A percentile compares a stretch with the other conserved stretches of the same genome.
Evolutionary conservation across 2,329 filamentous ascomycete genomes (phyloP).

Genomic region (Talaromyces sp.): DNA sequence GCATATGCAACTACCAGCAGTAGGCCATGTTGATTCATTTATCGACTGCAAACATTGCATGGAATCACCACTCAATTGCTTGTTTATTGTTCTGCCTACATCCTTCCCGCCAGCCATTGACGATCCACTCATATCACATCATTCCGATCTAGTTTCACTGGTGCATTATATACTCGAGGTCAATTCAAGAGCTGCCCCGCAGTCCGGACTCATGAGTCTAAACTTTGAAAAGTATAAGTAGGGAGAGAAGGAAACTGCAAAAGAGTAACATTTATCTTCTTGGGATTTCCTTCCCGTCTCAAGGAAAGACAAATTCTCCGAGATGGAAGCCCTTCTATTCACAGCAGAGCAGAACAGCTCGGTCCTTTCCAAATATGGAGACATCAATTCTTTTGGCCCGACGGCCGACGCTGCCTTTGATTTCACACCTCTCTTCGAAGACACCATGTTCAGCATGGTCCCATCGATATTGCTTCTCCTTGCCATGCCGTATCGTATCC

Average conservation of each 20-base stretch:
- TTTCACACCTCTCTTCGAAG: constrained; percentile 19
- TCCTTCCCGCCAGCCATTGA: not conserved
- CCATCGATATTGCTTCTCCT: constrained; percentile 15
- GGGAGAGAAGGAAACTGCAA: not conserved
- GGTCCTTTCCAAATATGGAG: not conserved
- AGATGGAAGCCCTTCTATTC: not conserved
- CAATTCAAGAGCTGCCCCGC: not conserved
- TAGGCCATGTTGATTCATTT: not conserved
- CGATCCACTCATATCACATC: not conserved
- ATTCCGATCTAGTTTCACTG: not conserved
- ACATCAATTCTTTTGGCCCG: constrained; percentile 11
- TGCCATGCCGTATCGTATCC: constrained; percentile 12
- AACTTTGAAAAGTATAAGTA: not conserved
- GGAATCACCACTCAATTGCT: not conserved
- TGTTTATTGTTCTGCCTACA: constrained; percentile 15
- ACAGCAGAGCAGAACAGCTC: constrained; percentile 3
- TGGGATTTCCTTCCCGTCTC: not conserved
- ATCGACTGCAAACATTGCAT: not conserved
- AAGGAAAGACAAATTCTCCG: not conserved
- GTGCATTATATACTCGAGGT: not conserved
- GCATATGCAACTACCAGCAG: not conserved
- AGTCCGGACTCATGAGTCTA: not conserved
- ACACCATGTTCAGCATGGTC: constrained; percentile 12
- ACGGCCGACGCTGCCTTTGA: constrained; percentile 4
- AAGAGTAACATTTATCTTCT: not conserved